Base-by-base conservation (phyloP, 2,329 filamentous ascomycete species). In the Clonostachys rosea region DNA sequence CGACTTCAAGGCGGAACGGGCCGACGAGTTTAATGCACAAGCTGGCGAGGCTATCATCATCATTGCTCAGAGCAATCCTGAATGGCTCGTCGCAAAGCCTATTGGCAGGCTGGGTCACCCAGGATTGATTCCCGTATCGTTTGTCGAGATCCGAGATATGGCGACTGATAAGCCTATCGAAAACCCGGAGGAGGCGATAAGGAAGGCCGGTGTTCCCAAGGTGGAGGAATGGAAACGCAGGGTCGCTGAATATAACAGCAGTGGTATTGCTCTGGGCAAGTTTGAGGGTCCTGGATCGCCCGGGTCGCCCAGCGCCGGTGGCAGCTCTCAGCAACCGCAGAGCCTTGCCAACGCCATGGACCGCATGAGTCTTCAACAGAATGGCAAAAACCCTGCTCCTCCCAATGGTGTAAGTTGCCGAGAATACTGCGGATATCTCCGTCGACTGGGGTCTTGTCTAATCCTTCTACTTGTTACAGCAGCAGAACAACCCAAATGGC, bases 161-260 rank as follows among this genome's bases (percentile, higher is more conserved):
- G 82, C 84, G 6, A 91, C 89, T 1, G 91, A 92, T 44, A 82
- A 88, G 55, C 79, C 91, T 1, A 90, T 96, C 2, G 67, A 79
- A 16, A 90, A 97, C 64, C 83, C 92, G 0, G 76, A 88, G 24
- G 91, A 91, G 33, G 92, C 94, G 2, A 89, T 99, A 47, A 82
- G 83, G 57, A 84, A 86, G 56, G 94, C 94, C 2, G 91, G 92
- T 17, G 91, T 99, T 8, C 94, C 94, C 12, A 87, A 86, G 59
- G 94, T 99, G 5, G 94, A 99, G 63, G 94, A 99, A 60, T 99
- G 94, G 94, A 99, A 99, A 75, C 95, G 95, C 71, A 96, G 96
- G 90, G 91, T 94, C 1, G 92, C 92, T 47, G 92, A 96, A 54
- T 99, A 99, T 71, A 99, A 99, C 75, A 96, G 97, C 65, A 96